Evolutionary conservation across 495 filamentous ascomycete genomes (phyloP).

Genomic region (Penicillium argentinense): DNA sequence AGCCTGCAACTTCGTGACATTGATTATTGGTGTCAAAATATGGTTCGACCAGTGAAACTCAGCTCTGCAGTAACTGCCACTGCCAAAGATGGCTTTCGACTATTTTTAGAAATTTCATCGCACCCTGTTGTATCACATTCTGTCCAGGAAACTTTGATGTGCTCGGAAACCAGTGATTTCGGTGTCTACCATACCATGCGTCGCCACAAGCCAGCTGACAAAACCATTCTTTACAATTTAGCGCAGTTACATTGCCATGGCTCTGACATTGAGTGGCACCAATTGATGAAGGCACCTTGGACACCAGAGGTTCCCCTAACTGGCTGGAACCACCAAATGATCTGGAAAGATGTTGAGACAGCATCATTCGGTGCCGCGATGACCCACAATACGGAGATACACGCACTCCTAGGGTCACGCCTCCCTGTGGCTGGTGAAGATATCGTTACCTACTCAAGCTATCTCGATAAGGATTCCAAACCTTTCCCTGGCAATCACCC

Average conservation of each 20-base stretch:
- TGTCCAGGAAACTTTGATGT: conserved; percentile 32
- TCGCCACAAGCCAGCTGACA: not conserved
- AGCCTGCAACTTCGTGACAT: not conserved
- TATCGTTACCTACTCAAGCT: conserved; percentile 24
- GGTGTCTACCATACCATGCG: not conserved
- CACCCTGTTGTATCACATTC: conserved; percentile 39
- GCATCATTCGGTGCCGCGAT: not conserved
- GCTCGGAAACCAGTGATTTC: conserved; percentile 12
- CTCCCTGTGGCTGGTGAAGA: conserved; percentile 25
- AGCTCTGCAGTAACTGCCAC: conserved; percentile 31
- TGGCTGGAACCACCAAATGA: not conserved
- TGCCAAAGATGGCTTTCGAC: conserved; percentile 26
- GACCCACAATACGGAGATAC: conserved; percentile 28
- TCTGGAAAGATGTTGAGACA: too few relatives aligned
- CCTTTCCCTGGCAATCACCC: conserved; percentile 36
- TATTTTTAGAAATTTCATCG: conserved; percentile 37
- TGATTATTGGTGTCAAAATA: not conserved
- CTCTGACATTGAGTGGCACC: not conserved
- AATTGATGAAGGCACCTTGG: not conserved
- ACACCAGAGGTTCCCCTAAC: not conserved
- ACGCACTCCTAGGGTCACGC: conserved; percentile 33
- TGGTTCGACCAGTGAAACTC: not conserved
- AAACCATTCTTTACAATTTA: not conserved
- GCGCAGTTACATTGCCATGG: not conserved
- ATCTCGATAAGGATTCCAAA: conserved; percentile 29